These are phyloP conservation scores for Pythium graminicola DNA, from an alignment of 352 stramenopile genomes.

Conservation along the genomic window DNA sequence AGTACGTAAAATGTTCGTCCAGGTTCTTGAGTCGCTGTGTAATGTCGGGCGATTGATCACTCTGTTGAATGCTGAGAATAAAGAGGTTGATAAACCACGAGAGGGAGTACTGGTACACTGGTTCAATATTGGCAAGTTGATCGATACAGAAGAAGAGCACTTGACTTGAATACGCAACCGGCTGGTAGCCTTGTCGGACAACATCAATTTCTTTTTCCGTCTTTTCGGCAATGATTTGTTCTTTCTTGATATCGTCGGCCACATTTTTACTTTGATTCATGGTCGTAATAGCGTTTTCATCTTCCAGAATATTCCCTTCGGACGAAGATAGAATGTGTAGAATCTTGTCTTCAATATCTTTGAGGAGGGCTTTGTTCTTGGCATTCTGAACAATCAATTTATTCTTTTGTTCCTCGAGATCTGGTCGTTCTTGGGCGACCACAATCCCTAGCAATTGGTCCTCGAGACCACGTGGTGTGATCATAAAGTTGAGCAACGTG, in stretches of 20 bases:
- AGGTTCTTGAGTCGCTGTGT: slow-evolving; percentile 88
- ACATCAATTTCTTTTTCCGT: slow-evolving; percentile 89
- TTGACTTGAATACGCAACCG: slow-evolving; percentile 80
- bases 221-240: slow-evolving; percentile 88
- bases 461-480: slow-evolving; percentile 88
- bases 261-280: slow-evolving; percentile 76
- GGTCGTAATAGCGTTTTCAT: slow-evolving; percentile 90
- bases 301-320: slow-evolving; percentile 90
- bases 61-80: slow-evolving; percentile 77
- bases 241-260: slow-evolving; percentile 72
- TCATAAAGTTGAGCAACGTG: slow-evolving; percentile 90
- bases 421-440: slow-evolving; percentile 85
- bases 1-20: slow-evolving; percentile 89
- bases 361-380: slow-evolving; percentile 81
- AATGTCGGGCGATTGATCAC: slow-evolving; percentile 82
- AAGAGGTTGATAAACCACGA: slow-evolving; percentile 93
- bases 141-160: slow-evolving; percentile 91
- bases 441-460: slow-evolving; percentile 88
- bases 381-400: slow-evolving; percentile 86
- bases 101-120: slow-evolving; percentile 91
- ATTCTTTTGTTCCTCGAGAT: slow-evolving; percentile 88
- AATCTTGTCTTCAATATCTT: slow-evolving; percentile 92
- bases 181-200: slow-evolving; percentile 79
- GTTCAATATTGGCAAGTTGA: slow-evolving; percentile 81
- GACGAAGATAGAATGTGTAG: slow-evolving; percentile 87